Evolutionary conservation across 495 filamentous ascomycete genomes (phyloP), one percentile per base, ranked within the genome.

Genomic region (Schizothecium vesticola): DNA sequence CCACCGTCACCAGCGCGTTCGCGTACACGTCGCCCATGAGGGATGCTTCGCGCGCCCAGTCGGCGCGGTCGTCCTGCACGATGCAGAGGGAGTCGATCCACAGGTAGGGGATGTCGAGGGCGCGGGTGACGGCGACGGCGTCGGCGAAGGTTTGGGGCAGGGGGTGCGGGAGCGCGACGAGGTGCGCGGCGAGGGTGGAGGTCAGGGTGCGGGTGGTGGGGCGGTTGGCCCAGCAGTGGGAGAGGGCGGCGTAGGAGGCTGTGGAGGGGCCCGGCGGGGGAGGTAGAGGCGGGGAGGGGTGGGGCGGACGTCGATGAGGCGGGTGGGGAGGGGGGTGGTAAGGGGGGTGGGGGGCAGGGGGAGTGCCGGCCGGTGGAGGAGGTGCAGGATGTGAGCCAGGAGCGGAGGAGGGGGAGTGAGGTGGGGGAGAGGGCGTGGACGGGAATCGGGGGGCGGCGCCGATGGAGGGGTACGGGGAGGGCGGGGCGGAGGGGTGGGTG

Each of bases 21-120:
- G 19, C 60, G 4, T 61, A 61, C 7, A 61, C 60, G 22, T 61
- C 26, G 3, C 26, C 60, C 60, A 61, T 61, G 3, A 13, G 19
- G 4, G n/a, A 0, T 0, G 28, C 60, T 19, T 61, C 60, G 19
- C 60, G n/a, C n/a, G n/a, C 60, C 60, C 60, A 36, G 22, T 61
- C 60, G 10, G n/a, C 13, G 5, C 3, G n/a, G 31, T 36, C 29
- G 19, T 61, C 26, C 22, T 61, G 60, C 12, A 61, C 0, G 60
- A 61, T 61, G n/a, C 60, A 61, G 3, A 61, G 60, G 3, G 60
- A 21, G 26, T 61, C 60, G 19, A 61, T 61, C 60, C 60, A 61
- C 1, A 31, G 60, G 22, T 22, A 61, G 1, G 28, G 16, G 26
- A 61, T n/a, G 0, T 3, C 60, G 8, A 61, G 10, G 7, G 28